Conservation (phyloP, 1,139 yeast genomes). For the Yamadazyma dushanensis region DNA sequence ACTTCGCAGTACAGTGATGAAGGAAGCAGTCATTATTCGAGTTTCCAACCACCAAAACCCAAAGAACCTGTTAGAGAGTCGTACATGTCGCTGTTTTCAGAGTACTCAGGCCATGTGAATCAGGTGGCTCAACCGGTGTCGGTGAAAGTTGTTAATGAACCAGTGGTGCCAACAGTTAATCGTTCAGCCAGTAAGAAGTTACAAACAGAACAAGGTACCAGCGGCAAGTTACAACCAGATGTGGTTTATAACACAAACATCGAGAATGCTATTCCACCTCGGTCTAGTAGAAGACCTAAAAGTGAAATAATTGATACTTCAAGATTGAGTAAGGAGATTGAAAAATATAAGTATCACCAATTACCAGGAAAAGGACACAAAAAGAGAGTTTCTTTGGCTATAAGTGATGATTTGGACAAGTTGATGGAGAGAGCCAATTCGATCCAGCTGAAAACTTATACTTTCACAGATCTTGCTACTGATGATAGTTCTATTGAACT, state of each 20-base stretch:
- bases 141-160: constrained; percentile 22
- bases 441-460: constrained; percentile 18
- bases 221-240: constrained; percentile 25
- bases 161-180: constrained; percentile 17
- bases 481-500: constrained; percentile 12
- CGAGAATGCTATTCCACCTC: constrained; percentile 42
- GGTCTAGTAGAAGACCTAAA: constrained; percentile 42
- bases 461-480: constrained; percentile 14
- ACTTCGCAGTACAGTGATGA: constrained; percentile 10
- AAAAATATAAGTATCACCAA: constrained; percentile 7
- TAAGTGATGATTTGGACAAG: constrained; percentile 41
- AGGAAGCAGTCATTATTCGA: constrained; percentile 7
- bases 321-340: constrained; percentile 16
- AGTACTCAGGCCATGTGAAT: constrained; percentile 26
- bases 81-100: constrained; percentile 28
- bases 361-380: constrained; percentile 10
- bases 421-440: constrained; percentile 42
- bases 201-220: constrained; percentile 6
- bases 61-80: constrained; percentile 20
- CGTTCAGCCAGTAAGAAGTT: constrained; percentile 13
- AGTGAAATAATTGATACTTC: constrained; percentile 25
- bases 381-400: constrained; percentile 21
- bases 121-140: constrained; percentile 26
- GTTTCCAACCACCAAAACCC: constrained; percentile 1
- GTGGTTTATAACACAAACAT: constrained; percentile 35